A percentile compares a stretch with the other conserved stretches of the same genome.
Conservation (phyloP, 371 early-diverging fungal genomes). For the Smittium culicis region DNA sequence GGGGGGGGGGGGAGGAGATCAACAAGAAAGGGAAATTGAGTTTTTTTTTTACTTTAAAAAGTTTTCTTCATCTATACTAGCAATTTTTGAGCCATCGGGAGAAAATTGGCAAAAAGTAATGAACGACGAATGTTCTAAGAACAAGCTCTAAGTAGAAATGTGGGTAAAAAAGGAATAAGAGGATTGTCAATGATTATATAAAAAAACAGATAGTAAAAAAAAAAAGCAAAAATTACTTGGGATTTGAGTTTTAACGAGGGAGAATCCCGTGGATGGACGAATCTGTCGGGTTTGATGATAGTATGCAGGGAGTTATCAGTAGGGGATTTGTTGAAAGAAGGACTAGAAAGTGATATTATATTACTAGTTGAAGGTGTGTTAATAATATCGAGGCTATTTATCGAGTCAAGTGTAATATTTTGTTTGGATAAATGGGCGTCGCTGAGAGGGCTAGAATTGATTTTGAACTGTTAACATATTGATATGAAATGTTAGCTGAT, state of each 20-base stretch:
- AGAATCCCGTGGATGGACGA: neutral
- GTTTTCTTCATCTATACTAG: slow-evolving; percentile 32
- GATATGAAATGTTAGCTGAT: no score
- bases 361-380: no score
- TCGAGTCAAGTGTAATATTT: no score
- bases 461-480: no score
- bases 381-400: no score
- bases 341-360: no score
- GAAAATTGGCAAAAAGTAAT: slow-evolving; percentile 26
- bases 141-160: slow-evolving; percentile 20
- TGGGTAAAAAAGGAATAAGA: neutral
- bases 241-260: neutral
- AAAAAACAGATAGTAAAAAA: neutral
- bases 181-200: neutral
- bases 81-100: slow-evolving; percentile 24
- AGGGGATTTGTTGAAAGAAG: no score
- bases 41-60: slow-evolving; percentile 17
- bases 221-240: neutral
- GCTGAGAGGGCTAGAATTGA: no score
- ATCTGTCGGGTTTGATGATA: neutral
- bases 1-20: neutral
- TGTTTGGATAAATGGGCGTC: no score
- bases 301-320: neutral
- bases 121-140: slow-evolving; percentile 28
- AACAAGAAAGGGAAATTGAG: neutral